These are phyloP conservation scores for Dillenia suffruticosa DNA, from an alignment of 164 flowering plant genomes.

Conservation along the genomic window DNA sequence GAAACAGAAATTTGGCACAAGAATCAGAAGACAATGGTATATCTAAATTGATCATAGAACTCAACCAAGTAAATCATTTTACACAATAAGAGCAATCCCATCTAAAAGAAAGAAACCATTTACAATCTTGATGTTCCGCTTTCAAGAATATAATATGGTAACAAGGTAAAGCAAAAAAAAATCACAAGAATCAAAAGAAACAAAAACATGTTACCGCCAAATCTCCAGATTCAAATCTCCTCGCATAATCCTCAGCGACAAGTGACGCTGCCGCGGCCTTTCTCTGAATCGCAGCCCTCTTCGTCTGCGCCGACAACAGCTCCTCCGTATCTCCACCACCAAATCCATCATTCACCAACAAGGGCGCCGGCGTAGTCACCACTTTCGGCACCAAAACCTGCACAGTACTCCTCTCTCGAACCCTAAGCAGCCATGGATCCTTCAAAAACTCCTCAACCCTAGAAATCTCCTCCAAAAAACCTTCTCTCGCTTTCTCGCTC, in stretches of 20 bases:
- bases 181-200: background rate
- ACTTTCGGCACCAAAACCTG: conserved; percentile 79
- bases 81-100: no score
- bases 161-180: background rate
- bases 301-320: conserved; percentile 53
- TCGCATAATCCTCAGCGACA: conserved; percentile 77
- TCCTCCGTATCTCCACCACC: conserved; percentile 35
- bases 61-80: no score
- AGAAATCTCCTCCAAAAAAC: conserved; percentile 44
- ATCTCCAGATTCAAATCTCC: conserved; percentile 72
- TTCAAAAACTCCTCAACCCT: conserved; percentile 49
- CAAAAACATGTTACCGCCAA: conserved; percentile 31
- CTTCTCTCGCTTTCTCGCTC: conserved; percentile 29
- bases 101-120: no score
- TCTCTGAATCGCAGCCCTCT: conserved; percentile 67
- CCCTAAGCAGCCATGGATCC: conserved; percentile 60
- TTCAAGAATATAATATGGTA: no score
- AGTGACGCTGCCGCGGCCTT: conserved; percentile 64
- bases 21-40: no score
- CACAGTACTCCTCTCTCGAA: conserved; percentile 37
- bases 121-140: no score
- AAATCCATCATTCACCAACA: conserved; percentile 11
- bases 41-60: no score
- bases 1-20: no score
- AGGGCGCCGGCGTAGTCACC: conserved; percentile 24